Base-by-base conservation (phyloP, 2,329 filamentous ascomycete genomes). In the Talaromyces sp. region DNA sequence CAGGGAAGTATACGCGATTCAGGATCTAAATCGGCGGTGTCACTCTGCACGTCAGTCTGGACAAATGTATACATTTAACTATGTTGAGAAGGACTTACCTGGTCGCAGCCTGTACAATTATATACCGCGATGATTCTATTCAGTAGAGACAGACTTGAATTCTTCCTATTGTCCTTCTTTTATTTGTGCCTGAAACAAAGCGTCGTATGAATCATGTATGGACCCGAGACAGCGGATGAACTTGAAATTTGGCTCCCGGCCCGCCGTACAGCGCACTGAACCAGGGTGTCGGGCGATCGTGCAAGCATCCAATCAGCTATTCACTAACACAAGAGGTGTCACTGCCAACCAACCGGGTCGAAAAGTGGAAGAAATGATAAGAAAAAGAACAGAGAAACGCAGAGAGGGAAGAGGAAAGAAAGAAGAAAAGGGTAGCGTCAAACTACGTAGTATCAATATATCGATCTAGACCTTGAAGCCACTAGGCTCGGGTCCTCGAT, bases 201-300 rank as follows among this genome's bases (percentile, higher is more conserved):
- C 22, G 4, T 33, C 27, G 39, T 16, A 54, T 54, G 47, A 27
- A 27, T 19, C n/a, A 35, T 41, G 24, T 27, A 37, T 27, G 39
- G 63, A 56, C 63, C 63, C 63, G 63, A 65, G 63, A 35, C 45
- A 60, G 48, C 48, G 63, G 63, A 65, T 61, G 43, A 22, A 43
- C 35, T 48, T 19, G 62, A 37, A 54, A 14, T 37, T 59, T 59
- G 54, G 54, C 54, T 50, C 58, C 37, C 22, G 22, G 22, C 52
- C 37, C n/a, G 22, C 54, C n/a, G 33, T 43, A 41, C 39, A 59
- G 39, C 31, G 35, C 56, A 39, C 52, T 48, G 45, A 2, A 52
- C 48, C 24, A 50, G 27, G 48, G 24, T 33, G 48, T 43, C 48
- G 22, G 62, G 56, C 62, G 62, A 65, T 61, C 58, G 31, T 33